Percentiles rank a stretch among this genome's conserved stretches.
phyloP scores from a whole-genome alignment of 1,139 yeast genomes.

The Pneumocystis canis region DNA sequence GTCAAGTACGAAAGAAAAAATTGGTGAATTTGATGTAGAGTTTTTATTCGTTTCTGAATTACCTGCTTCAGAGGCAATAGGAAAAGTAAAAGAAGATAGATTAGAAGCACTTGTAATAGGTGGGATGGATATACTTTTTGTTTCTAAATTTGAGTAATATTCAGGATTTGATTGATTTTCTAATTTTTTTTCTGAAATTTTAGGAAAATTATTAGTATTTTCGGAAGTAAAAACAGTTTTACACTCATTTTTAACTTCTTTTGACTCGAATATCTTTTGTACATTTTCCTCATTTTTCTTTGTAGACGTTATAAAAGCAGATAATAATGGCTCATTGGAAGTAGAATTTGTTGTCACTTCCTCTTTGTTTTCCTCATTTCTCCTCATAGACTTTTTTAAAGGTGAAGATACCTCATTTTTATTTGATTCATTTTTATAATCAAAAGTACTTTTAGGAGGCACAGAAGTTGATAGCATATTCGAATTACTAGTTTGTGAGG shows the following conservation, averaged over 20 bases:
- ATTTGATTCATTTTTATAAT: neutral
- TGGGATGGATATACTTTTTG: neutral
- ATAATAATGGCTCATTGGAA: neutral
- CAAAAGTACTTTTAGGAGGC: neutral
- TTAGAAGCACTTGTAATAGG: neutral
- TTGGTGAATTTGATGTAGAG: neutral
- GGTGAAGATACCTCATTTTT: neutral
- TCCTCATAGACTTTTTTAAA: neutral
- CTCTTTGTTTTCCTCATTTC: neutral
- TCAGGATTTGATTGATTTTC: neutral
- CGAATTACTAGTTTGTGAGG: neutral
- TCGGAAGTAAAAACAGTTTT: neutral
- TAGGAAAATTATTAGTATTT: neutral
- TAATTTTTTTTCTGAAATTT: neutral
- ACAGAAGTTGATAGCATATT: neutral
- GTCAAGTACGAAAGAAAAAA: neutral
- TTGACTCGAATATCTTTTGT: neutral
- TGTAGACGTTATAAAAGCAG: neutral
- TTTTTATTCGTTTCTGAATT: neutral
- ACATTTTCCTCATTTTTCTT: neutral
- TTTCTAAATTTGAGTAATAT: neutral
- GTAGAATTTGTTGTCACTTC: neutral
- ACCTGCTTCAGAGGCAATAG: neutral
- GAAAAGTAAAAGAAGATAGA: neutral
- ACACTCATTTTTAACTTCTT: neutral